Evolutionary conservation across 1,284 basidiomycete species (phyloP).

Genomic region (Phellinidium pouzarii): DNA sequence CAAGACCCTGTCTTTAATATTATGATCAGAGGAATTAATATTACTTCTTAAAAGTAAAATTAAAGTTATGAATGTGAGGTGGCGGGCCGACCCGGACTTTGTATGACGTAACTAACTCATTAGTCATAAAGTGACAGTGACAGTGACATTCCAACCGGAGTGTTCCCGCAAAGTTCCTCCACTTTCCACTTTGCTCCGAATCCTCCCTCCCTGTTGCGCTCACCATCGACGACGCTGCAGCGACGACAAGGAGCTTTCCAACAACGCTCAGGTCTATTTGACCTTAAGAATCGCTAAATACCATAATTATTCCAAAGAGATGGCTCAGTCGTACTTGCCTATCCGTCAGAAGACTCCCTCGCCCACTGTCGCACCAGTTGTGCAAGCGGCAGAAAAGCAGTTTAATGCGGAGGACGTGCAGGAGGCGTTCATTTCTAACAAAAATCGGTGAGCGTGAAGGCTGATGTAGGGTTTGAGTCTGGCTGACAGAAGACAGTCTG

Average conservation of each 20-base stretch:
- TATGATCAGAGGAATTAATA: too few relatives aligned
- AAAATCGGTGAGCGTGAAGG: conserved; percentile 47
- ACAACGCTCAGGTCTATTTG: background rate
- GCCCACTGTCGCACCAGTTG: conserved; percentile 24
- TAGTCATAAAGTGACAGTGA: too few relatives aligned
- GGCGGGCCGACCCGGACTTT: too few relatives aligned
- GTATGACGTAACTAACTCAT: too few relatives aligned
- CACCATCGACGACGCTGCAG: background rate
- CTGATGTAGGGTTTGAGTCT: background rate
- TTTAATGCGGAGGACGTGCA: conserved; percentile 61
- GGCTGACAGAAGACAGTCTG: conserved; percentile 42
- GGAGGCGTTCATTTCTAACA: conserved; percentile 65
- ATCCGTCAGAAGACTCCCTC: conserved; percentile 30
- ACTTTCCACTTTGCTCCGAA: background rate
- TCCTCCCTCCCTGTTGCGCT: background rate
- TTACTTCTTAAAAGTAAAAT: too few relatives aligned
- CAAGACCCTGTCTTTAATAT: too few relatives aligned
- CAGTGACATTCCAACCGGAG: too few relatives aligned
- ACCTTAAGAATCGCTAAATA: background rate
- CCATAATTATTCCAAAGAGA: conserved; percentile 18
- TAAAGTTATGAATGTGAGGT: too few relatives aligned
- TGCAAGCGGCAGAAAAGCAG: conserved; percentile 34
- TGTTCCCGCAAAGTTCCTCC: too few relatives aligned
- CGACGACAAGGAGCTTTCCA: background rate
- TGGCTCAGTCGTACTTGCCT: conserved; percentile 41